Conservation (phyloP, 1,284 basidiomycete genomes). For the Ustilago curta region DNA sequence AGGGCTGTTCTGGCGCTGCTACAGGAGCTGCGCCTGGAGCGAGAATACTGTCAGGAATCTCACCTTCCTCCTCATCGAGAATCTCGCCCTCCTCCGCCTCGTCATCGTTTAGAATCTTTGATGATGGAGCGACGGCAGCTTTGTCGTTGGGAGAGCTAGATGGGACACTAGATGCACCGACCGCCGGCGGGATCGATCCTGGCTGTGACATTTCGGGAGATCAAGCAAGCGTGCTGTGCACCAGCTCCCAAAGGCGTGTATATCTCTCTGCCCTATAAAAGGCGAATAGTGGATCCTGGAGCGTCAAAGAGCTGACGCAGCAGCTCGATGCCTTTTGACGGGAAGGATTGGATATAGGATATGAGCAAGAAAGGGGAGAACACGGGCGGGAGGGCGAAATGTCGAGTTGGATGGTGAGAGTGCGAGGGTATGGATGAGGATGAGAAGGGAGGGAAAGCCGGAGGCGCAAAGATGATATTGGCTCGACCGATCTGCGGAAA, state of each 20-base stretch:
- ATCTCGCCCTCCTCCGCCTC: constrained; percentile 54
- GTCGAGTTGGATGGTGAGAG: background rate
- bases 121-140: constrained; percentile 5
- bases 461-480: constrained; percentile 8
- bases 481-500: constrained; percentile 8
- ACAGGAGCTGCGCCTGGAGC: background rate
- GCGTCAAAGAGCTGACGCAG: constrained; percentile 1
- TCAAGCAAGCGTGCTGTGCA: background rate
- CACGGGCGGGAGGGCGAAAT: too few species aligned
- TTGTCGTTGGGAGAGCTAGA: constrained; percentile 3
- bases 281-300: background rate
- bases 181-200: constrained; percentile 15
- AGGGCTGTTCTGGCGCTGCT: constrained; percentile 8
- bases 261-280: background rate
- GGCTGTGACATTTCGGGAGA: constrained; percentile 29
- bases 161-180: constrained; percentile 8
- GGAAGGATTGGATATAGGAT: background rate
- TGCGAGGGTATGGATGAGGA: background rate
- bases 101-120: constrained; percentile 23
- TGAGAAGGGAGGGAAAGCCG: background rate
- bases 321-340: background rate
- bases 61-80: constrained; percentile 49
- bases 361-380: background rate
- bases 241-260: background rate
- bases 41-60: constrained; percentile 29